Percentiles rank a stretch among this genome's conserved stretches.
phyloP scores from a whole-genome alignment of 768 basidiomycete genomes.

The Boletus sensibilis region DNA sequence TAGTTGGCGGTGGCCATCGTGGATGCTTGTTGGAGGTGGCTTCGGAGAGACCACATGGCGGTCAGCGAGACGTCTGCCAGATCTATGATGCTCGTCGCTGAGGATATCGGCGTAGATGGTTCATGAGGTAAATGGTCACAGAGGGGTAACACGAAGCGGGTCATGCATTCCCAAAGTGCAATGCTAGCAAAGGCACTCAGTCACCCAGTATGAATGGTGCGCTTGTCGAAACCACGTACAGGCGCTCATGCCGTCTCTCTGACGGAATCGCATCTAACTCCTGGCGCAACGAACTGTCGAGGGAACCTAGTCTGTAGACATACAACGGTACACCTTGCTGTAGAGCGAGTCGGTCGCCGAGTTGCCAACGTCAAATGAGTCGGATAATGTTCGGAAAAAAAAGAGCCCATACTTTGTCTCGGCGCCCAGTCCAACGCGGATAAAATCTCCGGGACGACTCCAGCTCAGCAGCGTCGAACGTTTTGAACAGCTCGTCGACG shows the following conservation, averaged over 20 bases:
- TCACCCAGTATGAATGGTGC: too few species aligned
- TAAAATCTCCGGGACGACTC: slow-evolving; percentile 62
- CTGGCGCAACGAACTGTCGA: slow-evolving; percentile 51
- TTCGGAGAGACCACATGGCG: slow-evolving; percentile 67
- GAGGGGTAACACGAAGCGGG: slow-evolving; percentile 59
- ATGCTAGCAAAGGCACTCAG: slow-evolving; percentile 40
- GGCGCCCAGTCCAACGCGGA: slow-evolving; percentile 77
- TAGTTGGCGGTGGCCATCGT: slow-evolving; percentile 76
- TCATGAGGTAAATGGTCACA: slow-evolving; percentile 60
- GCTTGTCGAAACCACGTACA: slow-evolving; percentile 45
- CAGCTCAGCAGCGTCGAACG: slow-evolving; percentile 59
- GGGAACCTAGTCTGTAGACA: slow-evolving; percentile 70
- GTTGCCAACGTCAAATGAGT: neutral
- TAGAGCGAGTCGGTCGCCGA: neutral
- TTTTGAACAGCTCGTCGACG: slow-evolving; percentile 61
- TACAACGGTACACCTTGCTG: slow-evolving; percentile 71
- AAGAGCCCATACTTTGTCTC: slow-evolving; percentile 59
- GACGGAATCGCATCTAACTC: slow-evolving; percentile 56
- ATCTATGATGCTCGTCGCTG: slow-evolving; percentile 70
- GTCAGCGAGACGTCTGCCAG: slow-evolving; percentile 59
- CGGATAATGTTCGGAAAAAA: neutral
- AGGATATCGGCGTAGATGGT: slow-evolving; percentile 53
- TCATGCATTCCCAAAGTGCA: slow-evolving; percentile 66
- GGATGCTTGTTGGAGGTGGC: slow-evolving; percentile 74
- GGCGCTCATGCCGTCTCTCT: slow-evolving; percentile 62